phyloP scores from a whole-genome alignment of 2,329 filamentous ascomycete species.

The Lecanoromycetidae sp. region DNA sequence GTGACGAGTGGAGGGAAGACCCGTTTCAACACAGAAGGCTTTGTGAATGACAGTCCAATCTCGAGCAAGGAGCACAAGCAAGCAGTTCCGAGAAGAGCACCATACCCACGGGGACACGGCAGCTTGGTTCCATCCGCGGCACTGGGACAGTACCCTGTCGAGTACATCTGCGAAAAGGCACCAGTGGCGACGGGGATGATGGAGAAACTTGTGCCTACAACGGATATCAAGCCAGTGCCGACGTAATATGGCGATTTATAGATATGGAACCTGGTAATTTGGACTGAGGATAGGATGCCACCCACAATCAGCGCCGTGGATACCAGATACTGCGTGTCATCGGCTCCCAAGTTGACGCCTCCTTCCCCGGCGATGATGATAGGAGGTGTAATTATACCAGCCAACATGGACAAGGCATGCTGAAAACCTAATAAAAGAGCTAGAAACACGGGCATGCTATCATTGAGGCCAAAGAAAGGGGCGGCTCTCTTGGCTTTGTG shows the following conservation, averaged over 20 bases:
- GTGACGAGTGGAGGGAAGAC: slow-evolving; percentile 59
- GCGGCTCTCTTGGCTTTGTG: slow-evolving; percentile 45
- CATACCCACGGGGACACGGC: slow-evolving; percentile 55
- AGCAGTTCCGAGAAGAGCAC: slow-evolving; percentile 49
- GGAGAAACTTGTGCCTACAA: slow-evolving; percentile 57
- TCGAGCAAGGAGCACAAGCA: slow-evolving; percentile 42
- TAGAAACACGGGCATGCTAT: slow-evolving; percentile 54
- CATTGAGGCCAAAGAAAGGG: slow-evolving; percentile 59
- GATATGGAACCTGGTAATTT: slow-evolving; percentile 56
- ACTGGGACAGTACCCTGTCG: slow-evolving; percentile 49
- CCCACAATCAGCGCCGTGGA: slow-evolving; percentile 58
- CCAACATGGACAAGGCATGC: slow-evolving; percentile 56
- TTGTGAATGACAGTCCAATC: slow-evolving; percentile 53
- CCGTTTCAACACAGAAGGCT: slow-evolving; percentile 45
- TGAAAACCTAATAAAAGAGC: slow-evolving; percentile 57
- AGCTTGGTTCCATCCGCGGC: slow-evolving; percentile 45
- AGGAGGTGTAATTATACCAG: slow-evolving; percentile 50
- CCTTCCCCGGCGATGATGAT: slow-evolving; percentile 47
- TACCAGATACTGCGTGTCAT: slow-evolving; percentile 51
- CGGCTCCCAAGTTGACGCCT: slow-evolving; percentile 45
- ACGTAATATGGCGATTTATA: slow-evolving; percentile 50
- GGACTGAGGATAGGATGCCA: slow-evolving; percentile 51
- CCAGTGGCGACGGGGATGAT: slow-evolving; percentile 53
- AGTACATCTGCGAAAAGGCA: slow-evolving; percentile 52
- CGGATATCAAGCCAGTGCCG: slow-evolving; percentile 54